Conservation (phyloP, 163 green algal species). For the Chlamydomonas reinhardtii region DNA sequence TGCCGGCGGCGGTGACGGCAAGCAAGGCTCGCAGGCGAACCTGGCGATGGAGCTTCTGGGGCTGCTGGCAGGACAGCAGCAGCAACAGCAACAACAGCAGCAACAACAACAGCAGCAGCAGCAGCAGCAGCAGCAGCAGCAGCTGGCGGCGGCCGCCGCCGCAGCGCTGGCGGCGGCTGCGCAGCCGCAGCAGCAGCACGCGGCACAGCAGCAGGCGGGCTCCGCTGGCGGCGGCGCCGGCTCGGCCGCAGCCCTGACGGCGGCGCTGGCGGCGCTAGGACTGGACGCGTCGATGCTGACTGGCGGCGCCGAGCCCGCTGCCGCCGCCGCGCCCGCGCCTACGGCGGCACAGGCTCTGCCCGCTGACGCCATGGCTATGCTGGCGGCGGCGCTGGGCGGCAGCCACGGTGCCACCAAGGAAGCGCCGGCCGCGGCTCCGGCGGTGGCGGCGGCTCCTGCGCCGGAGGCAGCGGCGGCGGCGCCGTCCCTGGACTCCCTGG, state of each 20-base stretch:
- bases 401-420: not conserved
- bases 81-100: slow-evolving; percentile 26
- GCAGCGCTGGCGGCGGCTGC: slow-evolving; percentile 8
- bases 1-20: not conserved
- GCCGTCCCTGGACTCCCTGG: slow-evolving; percentile 17
- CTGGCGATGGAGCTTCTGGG: slow-evolving; percentile 35
- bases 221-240: not conserved
- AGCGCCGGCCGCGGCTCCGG: not conserved
- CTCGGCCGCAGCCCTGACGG: not conserved
- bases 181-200: not conserved
- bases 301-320: not conserved
- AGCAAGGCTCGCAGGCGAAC: slow-evolving; percentile 6
- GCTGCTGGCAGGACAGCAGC: slow-evolving; percentile 20
- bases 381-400: slow-evolving; percentile 24
- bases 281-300: not conserved
- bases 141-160: not conserved
- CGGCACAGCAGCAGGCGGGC: not conserved
- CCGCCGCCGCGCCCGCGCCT: not conserved
- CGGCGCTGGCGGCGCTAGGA: slow-evolving; percentile 17
- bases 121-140: slow-evolving; percentile 27
- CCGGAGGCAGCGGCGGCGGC: not conserved
- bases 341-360: not conserved
- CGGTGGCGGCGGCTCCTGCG: not conserved
- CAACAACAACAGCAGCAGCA: slow-evolving; percentile 20
- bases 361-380: not conserved